Evolutionary conservation across 306 rosid genomes (phyloP), one percentile per base, ranked within the genome.

Genomic region (Vachellia pachyceras): DNA sequence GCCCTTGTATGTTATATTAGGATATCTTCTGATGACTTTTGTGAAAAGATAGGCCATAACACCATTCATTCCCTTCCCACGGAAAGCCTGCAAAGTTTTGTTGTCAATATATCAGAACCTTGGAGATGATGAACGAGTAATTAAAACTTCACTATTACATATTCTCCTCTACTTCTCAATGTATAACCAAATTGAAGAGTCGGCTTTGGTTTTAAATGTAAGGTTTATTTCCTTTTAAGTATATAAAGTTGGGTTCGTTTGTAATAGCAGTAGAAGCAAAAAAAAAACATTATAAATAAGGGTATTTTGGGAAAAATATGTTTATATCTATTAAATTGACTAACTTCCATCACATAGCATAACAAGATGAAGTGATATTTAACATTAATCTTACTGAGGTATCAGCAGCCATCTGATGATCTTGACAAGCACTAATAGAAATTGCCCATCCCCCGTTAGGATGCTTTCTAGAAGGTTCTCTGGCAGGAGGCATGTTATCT

Each of bases 371-470:
- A 0, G 18, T 11, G 17, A 5, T 37, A 71, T 8, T 64, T 17
- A 23, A 58, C 4, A 29, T 29, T 29, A 67, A 14, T 49, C 90
- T 87, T 85, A 91, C 97, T 35, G 89, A 14, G 45, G 92, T 90
- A 88, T 94, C 97, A 37, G 90, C 69, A 40, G 98, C 94, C 64
- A 86, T 29, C 49, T 90, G 89, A 74, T 76, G 80, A 83, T 92
- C 98, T 58, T 65, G 85, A 82, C 98, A 92, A 18, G 98, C 97
- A 87, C 95, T 86, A 0, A 94, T 33, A 66, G 87, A 79, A 79
- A 94, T 88, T 0, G 95, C 97, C 77, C 71, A 36, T 80, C 97
- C 97, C 47, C 97, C 97, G 64, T 69, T 80, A 3, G 98, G 87
- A 46, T 77, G 72, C 82, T 92, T 94, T 40, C 66, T 57, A 0